Conservation (phyloP, 345 rosid genomes). For the Gossypium ekmanianum region DNA sequence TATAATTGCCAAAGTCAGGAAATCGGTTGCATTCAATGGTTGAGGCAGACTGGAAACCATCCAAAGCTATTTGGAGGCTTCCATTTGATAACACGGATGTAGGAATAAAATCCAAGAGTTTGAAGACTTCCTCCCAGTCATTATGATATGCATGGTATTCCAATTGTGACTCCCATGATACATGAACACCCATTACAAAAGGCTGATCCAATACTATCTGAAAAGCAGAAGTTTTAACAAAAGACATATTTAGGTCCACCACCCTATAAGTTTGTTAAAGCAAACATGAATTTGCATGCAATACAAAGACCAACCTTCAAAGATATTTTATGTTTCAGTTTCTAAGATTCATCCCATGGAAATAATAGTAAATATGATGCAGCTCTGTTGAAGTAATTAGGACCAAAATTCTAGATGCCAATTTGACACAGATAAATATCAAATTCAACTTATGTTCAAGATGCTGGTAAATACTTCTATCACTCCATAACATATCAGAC, state of each 20-base stretch:
- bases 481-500: background rate
- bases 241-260: background rate
- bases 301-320: background rate
- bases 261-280: background rate
- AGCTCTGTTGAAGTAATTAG: background rate
- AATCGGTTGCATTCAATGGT: constrained; percentile 36
- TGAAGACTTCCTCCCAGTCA: constrained; percentile 89
- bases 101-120: constrained; percentile 75
- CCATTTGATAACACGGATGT: constrained; percentile 58
- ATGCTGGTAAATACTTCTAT: background rate
- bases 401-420: background rate
- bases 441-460: background rate
- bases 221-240: constrained; percentile 23
- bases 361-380: background rate
- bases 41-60: constrained; percentile 50
- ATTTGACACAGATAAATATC: background rate
- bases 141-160: constrained; percentile 82
- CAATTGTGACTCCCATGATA: constrained; percentile 89
- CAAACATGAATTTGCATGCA: background rate
- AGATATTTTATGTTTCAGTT: background rate
- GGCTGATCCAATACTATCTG: constrained; percentile 98
- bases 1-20: constrained; percentile 49
- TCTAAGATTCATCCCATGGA: background rate
- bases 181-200: constrained; percentile 87
- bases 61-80: constrained; percentile 73